Evolutionary conservation across 257 asterid genomes (phyloP).

Genomic region (Marsdenia floribunda): DNA sequence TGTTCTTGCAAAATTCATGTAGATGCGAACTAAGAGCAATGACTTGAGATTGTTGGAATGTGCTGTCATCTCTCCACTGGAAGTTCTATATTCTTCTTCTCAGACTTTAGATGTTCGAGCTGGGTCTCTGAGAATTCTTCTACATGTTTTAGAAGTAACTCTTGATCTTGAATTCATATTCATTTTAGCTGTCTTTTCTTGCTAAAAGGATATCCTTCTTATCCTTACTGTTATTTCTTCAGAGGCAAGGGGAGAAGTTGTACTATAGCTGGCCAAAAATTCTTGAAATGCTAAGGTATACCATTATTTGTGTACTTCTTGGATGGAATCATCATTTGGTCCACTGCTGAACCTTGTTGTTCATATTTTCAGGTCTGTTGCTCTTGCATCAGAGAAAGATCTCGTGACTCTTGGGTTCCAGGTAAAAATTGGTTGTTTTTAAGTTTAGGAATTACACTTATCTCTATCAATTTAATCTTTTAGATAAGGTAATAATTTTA

Average conservation of each 20-base stretch:
- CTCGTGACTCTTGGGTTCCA: slow-evolving; percentile 90
- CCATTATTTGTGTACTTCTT: slow-evolving; percentile 14
- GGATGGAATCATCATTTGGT: slow-evolving; percentile 8
- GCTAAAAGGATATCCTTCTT: slow-evolving; percentile 17
- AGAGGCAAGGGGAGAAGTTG: slow-evolving; percentile 98
- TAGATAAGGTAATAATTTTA: neutral
- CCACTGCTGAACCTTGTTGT: slow-evolving; percentile 14
- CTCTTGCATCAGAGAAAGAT: slow-evolving; percentile 85
- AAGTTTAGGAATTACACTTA: neutral
- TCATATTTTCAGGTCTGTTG: slow-evolving; percentile 70
- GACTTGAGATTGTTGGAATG: slow-evolving; percentile 75
- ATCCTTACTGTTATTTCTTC: slow-evolving; percentile 27
- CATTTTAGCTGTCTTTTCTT: slow-evolving; percentile 7
- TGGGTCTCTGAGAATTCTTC: slow-evolving; percentile 86
- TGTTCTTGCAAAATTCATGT: slow-evolving; percentile 24
- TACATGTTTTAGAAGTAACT: slow-evolving; percentile 88
- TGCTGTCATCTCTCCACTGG: slow-evolving; percentile 78
- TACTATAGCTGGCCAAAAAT: slow-evolving; percentile 84
- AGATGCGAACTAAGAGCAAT: slow-evolving; percentile 41
- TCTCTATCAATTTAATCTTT: neutral
- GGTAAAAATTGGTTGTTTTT: slow-evolving; percentile 40
- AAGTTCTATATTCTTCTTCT: slow-evolving; percentile 66
- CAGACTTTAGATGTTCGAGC: slow-evolving; percentile 67
- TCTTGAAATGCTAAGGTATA: slow-evolving; percentile 78
- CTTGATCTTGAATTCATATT: slow-evolving; percentile 13